phyloP scores from a whole-genome alignment of 768 basidiomycete species.

The Clitopilus hobsonii region DNA sequence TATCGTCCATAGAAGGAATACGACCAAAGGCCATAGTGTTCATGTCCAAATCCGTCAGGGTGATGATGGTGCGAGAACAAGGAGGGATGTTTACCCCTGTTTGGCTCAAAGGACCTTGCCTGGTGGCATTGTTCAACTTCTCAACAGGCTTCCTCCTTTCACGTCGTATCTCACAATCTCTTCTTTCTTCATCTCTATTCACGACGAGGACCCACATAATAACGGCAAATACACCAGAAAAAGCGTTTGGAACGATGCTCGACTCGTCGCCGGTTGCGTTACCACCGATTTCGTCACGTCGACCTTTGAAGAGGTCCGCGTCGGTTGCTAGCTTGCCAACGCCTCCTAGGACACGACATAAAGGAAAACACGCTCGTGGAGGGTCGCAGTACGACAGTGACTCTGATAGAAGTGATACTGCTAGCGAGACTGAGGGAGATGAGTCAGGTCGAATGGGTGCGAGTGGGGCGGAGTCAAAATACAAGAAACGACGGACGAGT shows the following conservation, averaged over 20 bases:
- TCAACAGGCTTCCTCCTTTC: not conserved
- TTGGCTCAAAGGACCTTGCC: not conserved
- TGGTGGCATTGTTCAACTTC: not conserved
- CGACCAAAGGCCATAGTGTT: not conserved
- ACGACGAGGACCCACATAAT: not conserved
- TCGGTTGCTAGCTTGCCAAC: slow-evolving; percentile 64
- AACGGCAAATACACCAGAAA: not conserved
- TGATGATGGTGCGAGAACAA: not conserved
- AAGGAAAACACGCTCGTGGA: slow-evolving; percentile 34
- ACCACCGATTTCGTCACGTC: slow-evolving; percentile 22
- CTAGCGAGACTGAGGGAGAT: slow-evolving; percentile 25
- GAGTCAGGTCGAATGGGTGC: slow-evolving; percentile 13
- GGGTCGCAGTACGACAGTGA: slow-evolving; percentile 42
- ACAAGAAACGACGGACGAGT: slow-evolving; percentile 37
- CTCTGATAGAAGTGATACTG: slow-evolving; percentile 33
- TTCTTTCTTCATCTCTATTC: not conserved
- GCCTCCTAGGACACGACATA: slow-evolving; percentile 56
- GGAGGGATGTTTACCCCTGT: not conserved
- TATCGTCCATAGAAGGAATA: not conserved
- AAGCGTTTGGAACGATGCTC: not conserved
- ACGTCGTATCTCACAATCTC: not conserved
- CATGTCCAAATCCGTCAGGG: not conserved
- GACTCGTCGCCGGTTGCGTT: slow-evolving; percentile 21
- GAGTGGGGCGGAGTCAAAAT: slow-evolving; percentile 5
- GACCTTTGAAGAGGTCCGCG: slow-evolving; percentile 56